phyloP scores from a whole-genome alignment of 805 yeast species.

The Brettanomyces sp. region DNA sequence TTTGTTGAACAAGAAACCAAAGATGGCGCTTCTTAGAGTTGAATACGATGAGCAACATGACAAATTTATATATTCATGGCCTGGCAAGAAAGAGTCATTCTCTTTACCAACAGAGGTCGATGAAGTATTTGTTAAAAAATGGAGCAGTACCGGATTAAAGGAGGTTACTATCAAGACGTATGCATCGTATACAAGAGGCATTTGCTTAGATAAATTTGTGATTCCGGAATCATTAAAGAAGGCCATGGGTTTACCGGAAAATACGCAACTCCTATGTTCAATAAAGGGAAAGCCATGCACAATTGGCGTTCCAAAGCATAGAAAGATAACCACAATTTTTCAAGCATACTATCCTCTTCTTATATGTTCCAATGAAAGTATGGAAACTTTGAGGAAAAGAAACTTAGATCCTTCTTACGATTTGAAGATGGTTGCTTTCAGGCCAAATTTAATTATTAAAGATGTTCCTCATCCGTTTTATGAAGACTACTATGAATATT shows the following conservation, averaged over 20 bases:
- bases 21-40: constrained; percentile 6
- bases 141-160: constrained; percentile 8
- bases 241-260: constrained; percentile 12
- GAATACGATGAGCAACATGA: constrained; percentile 6
- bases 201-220: constrained; percentile 11
- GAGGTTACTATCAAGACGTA: constrained; percentile 10
- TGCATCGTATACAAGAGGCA: constrained; percentile 13
- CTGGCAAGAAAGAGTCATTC: constrained; percentile 1
- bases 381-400: constrained; percentile 6
- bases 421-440: constrained; percentile 13
- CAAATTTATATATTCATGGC: constrained; percentile 15
- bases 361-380: constrained; percentile 16
- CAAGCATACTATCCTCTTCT: constrained; percentile 25
- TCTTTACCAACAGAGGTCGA: constrained; percentile 14
- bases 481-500: constrained; percentile 19
- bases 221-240: constrained; percentile 13
- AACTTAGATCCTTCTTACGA: constrained; percentile 9
- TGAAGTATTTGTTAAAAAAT: constrained; percentile 9
- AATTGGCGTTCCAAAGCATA: constrained; percentile 15
- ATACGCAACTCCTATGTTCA: constrained; percentile 16
- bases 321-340: constrained; percentile 16
- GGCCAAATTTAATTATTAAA: constrained; percentile 20
- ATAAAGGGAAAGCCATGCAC: constrained; percentile 18
- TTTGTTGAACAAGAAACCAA: constrained; percentile 9
- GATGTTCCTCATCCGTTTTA: constrained; percentile 16